A percentile compares a stretch with the other conserved stretches of the same genome.
Evolutionary conservation across 148 eudicot genomes (phyloP).

Genomic region (Tetragonia tetragonoides): DNA sequence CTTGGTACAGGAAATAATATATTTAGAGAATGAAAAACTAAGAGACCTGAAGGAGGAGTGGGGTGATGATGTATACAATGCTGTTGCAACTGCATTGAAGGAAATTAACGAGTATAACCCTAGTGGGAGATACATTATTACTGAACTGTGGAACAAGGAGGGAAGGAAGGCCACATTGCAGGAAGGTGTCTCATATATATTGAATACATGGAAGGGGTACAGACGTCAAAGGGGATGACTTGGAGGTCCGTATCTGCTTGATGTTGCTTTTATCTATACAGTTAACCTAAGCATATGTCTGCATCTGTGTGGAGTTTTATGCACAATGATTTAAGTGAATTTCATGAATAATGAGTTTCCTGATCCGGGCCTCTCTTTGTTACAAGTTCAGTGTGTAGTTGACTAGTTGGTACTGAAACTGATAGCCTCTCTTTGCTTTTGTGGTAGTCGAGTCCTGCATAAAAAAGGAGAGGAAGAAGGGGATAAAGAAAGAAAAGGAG

Average conservation of each 20-base stretch:
- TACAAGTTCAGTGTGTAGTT: too few relatives aligned
- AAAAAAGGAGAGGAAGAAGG: too few relatives aligned
- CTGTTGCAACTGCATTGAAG: constrained; percentile 42
- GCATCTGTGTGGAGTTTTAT: neutral
- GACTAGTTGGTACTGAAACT: too few relatives aligned
- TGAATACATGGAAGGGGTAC: constrained; percentile 38
- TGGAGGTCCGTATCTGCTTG: constrained; percentile 28
- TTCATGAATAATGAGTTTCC: neutral
- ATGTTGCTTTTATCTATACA: neutral
- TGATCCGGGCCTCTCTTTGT: neutral
- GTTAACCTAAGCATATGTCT: neutral
- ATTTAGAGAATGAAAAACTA: constrained; percentile 42
- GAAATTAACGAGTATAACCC: constrained; percentile 65
- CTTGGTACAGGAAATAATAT: constrained; percentile 44
- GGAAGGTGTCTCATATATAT: constrained; percentile 46
- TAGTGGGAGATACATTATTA: constrained; percentile 50
- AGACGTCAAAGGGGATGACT: constrained; percentile 34
- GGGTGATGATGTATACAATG: constrained; percentile 45
- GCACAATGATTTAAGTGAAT: neutral
- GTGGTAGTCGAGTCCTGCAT: too few relatives aligned
- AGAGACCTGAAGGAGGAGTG: constrained; percentile 38
- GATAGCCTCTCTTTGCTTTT: too few relatives aligned
- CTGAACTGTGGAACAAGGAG: constrained; percentile 53
- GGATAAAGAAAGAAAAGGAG: too few relatives aligned
- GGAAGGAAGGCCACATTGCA: constrained; percentile 50